These are phyloP conservation scores for Asterionellopsis glacialis DNA, from an alignment of 108 stramenopile species.

Conservation along the genomic window DNA sequence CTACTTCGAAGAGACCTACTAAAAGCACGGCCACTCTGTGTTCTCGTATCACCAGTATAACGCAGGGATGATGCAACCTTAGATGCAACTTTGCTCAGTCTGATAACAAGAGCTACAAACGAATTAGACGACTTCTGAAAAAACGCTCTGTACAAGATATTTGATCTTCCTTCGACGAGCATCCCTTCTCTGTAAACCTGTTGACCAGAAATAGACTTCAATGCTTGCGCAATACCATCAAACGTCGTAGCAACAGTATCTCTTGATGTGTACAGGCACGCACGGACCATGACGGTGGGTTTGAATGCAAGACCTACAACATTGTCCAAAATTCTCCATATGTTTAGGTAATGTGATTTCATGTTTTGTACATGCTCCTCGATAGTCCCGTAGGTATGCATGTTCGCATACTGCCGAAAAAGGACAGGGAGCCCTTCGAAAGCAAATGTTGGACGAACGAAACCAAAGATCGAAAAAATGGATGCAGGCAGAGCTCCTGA, in stretches of 20 bases:
- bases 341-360: conserved; percentile 44
- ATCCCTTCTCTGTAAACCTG: conserved; percentile 25
- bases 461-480: conserved; percentile 19
- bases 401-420: conserved; percentile 35
- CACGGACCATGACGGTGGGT: conserved; percentile 45
- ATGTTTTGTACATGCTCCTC: conserved; percentile 42
- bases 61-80: conserved; percentile 3
- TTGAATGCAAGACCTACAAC: conserved; percentile 42
- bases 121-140: not conserved
- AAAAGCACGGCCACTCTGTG: not conserved
- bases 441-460: conserved; percentile 40
- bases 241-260: conserved; percentile 35
- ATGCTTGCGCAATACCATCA: conserved; percentile 16
- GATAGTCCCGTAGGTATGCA: conserved; percentile 47
- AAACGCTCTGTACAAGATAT: not conserved
- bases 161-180: not conserved
- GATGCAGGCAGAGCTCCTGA: conserved; percentile 38
- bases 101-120: not conserved
- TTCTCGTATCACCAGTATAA: conserved; percentile 5
- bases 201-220: not conserved
- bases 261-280: conserved; percentile 33
- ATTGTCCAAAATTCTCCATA: conserved; percentile 52
- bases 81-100: conserved; percentile 11
- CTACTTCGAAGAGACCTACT: conserved; percentile 24
- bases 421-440: conserved; percentile 48